Evolutionary conservation across 2,329 filamentous ascomycete genomes (phyloP).

Genomic region (Fonsecaea multimorphosa): DNA sequence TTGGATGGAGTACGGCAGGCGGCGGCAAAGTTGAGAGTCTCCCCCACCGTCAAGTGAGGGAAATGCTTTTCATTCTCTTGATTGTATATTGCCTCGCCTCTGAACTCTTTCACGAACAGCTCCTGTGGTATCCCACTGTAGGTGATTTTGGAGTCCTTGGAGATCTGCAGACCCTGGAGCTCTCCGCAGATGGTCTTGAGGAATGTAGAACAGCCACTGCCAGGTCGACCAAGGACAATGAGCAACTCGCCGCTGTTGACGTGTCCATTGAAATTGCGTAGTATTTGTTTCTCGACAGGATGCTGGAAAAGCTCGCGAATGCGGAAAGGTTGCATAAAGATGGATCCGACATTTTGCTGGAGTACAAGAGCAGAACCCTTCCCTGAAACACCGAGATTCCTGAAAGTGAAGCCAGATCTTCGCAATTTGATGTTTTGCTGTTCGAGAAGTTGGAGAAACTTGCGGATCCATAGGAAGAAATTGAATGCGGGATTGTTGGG

Average conservation of each 20-base stretch:
- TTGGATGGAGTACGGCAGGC: constrained; percentile 57
- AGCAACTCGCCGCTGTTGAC: constrained; percentile 64
- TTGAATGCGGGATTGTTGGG: constrained; percentile 34
- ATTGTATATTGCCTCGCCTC: constrained; percentile 64
- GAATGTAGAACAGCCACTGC: constrained; percentile 76
- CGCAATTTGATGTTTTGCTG: constrained; percentile 23
- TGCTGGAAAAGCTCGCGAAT: constrained; percentile 62
- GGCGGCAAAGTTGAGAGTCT: constrained; percentile 63
- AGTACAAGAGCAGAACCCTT: constrained; percentile 69
- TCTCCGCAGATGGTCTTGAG: constrained; percentile 85
- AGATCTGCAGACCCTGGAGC: constrained; percentile 77
- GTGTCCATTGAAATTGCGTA: constrained; percentile 60
- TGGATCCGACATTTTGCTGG: constrained; percentile 69
- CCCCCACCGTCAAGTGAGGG: constrained; percentile 63
- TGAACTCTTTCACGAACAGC: constrained; percentile 49
- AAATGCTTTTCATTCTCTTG: constrained; percentile 61
- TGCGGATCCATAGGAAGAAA: constrained; percentile 34
- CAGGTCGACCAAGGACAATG: constrained; percentile 71
- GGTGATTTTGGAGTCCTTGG: constrained; percentile 74
- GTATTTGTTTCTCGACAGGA: constrained; percentile 60
- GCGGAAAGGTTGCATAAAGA: constrained; percentile 64
- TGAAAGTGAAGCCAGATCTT: constrained; percentile 65
- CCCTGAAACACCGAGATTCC: constrained; percentile 69
- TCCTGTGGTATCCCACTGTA: constrained; percentile 72
- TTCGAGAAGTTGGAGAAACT: constrained; percentile 33